Evolutionary conservation across 2,329 filamentous ascomycete genomes (phyloP).

Genomic region (Botrytis fragariae): DNA sequence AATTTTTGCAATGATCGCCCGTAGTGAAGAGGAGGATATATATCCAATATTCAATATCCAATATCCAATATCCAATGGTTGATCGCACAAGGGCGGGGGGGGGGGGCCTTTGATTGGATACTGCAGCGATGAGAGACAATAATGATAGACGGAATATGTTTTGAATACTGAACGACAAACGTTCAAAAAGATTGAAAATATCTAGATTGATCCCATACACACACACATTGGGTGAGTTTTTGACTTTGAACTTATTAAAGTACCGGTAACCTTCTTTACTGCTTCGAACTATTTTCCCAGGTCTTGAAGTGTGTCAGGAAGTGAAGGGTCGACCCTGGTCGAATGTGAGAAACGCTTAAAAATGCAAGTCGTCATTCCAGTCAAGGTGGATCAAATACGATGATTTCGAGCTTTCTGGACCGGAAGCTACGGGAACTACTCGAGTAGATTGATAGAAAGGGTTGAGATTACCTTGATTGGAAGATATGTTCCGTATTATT

Average conservation of each 20-base stretch:
- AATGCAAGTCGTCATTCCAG: conserved; percentile 8
- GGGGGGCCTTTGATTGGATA: neutral
- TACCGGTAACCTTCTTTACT: neutral
- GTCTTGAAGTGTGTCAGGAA: neutral
- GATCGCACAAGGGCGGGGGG: neutral
- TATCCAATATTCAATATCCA: neutral
- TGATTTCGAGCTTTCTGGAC: neutral
- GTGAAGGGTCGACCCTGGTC: neutral
- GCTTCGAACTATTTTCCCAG: too few species aligned
- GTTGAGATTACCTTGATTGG: neutral
- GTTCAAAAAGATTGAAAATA: neutral
- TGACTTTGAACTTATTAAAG: neutral
- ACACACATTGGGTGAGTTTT: neutral
- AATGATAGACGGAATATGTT: neutral
- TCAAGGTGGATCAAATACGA: neutral
- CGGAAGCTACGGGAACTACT: conserved; percentile 4
- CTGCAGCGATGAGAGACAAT: neutral
- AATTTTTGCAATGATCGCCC: neutral
- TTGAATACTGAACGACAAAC: neutral
- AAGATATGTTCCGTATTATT: neutral
- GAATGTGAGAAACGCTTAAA: conserved; percentile 4
- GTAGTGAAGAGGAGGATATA: neutral
- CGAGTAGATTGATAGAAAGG: neutral
- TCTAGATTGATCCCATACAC: neutral
- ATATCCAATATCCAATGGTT: neutral